These are phyloP conservation scores for Nidularia pulvinata DNA, from an alignment of 768 basidiomycete species.

Conservation along the genomic window DNA sequence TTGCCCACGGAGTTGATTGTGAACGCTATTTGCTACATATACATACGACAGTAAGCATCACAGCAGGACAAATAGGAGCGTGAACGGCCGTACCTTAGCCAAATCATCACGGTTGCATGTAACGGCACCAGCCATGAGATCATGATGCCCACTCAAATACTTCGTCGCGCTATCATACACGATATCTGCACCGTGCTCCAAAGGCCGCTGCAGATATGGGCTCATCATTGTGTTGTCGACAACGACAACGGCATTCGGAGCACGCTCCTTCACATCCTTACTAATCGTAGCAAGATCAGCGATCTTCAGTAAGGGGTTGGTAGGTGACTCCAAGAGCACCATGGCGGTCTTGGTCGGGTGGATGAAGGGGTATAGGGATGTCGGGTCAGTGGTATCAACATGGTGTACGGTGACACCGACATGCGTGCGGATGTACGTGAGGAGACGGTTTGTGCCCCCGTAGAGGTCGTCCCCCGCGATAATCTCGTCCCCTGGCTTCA, in stretches of 20 bases:
- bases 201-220: constrained; percentile 92
- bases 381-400: constrained; percentile 86
- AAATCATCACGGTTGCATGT: constrained; percentile 91
- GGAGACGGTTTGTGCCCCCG: constrained; percentile 95
- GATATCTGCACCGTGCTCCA: constrained; percentile 95
- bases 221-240: constrained; percentile 99
- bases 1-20: constrained; percentile 94
- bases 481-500: constrained; percentile 95
- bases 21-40: constrained; percentile 77
- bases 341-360: constrained; percentile 80
- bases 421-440: constrained; percentile 86
- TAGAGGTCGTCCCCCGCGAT: constrained; percentile 98
- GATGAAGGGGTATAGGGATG: constrained; percentile 60
- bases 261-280: constrained; percentile 79
- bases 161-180: constrained; percentile 99
- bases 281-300: constrained; percentile 87
- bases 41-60: background rate
- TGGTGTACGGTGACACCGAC: constrained; percentile 90
- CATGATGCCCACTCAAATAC: constrained; percentile 97
- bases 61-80: constrained; percentile 1
- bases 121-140: constrained; percentile 98
- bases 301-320: constrained; percentile 96
- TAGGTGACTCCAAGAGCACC: constrained; percentile 97
- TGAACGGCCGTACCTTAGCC: constrained; percentile 60
- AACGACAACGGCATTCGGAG: constrained; percentile 80